Evolutionary conservation across 2,329 filamentous ascomycete genomes (phyloP).

Genomic region (Diaporthe vaccinii): DNA sequence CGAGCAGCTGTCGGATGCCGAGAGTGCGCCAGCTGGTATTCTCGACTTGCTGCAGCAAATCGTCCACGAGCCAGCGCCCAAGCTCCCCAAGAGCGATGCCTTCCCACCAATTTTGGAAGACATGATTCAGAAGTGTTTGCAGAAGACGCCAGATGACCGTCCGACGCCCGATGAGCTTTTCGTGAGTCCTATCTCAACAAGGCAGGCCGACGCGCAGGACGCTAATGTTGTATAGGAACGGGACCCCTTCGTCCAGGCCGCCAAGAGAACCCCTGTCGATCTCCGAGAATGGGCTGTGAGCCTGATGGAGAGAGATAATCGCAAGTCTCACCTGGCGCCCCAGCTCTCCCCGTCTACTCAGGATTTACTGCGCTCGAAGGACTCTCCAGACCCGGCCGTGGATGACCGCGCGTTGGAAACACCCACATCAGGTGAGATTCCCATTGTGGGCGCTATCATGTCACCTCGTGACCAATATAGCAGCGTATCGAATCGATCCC

Average conservation of each 20-base stretch:
- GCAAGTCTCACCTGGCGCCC: slow-evolving; percentile 91
- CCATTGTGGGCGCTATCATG: slow-evolving; percentile 71
- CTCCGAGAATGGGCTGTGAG: slow-evolving; percentile 93
- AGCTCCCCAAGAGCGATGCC: slow-evolving; percentile 94
- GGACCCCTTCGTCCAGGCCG: slow-evolving; percentile 94
- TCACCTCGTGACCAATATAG: slow-evolving; percentile 65
- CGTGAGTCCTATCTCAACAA: slow-evolving; percentile 67
- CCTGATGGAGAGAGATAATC: slow-evolving; percentile 94
- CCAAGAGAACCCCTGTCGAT: slow-evolving; percentile 95
- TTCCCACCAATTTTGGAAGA: slow-evolving; percentile 96
- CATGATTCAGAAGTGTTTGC: slow-evolving; percentile 95
- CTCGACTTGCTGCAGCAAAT: slow-evolving; percentile 97
- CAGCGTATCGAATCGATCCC: slow-evolving; percentile 63
- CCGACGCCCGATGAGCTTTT: slow-evolving; percentile 95
- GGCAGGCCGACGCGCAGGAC: neutral
- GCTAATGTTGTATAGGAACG: slow-evolving; percentile 73
- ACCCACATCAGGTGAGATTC: slow-evolving; percentile 80
- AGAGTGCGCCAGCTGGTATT: slow-evolving; percentile 92
- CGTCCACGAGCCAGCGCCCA: slow-evolving; percentile 94
- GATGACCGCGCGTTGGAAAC: slow-evolving; percentile 66
- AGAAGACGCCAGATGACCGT: slow-evolving; percentile 88
- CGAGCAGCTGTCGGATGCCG: slow-evolving; percentile 77
- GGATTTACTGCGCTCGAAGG: slow-evolving; percentile 76
- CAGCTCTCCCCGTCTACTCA: slow-evolving; percentile 83
- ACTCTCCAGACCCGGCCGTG: slow-evolving; percentile 68